Base-by-base conservation (phyloP, 2,329 filamentous ascomycete species). In the Xylaria digitata region DNA sequence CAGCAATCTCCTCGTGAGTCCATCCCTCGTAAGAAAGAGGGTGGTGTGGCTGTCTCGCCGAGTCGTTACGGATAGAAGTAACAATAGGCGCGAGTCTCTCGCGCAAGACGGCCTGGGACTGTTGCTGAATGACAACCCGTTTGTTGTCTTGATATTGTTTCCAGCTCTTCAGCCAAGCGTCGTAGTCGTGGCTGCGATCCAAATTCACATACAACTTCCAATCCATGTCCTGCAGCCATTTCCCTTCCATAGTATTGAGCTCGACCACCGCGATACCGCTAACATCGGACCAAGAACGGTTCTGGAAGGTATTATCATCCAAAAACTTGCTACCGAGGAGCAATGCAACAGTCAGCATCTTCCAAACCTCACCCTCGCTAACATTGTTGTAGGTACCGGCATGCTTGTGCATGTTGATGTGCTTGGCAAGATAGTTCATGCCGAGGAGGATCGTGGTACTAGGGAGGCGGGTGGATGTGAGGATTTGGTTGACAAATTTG, bases 241-340 rank as follows among this genome's bases (percentile, higher is more conserved):
- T 91, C 74, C 91, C 88, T 83, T 97, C 94, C 78, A 97, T 87
- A 67, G 86, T 84, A 81, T 97, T 97, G 72, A 97, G 85, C 76
- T 97, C 93, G 2, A 86, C 81, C 21, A 97, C 93, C 37, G 90
- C 85, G 72, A 97, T 97, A 68, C 92, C 93, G 80, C 93, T 97
- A 59, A 97, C 94, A 77, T 97, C 94, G 5, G 94, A 93, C 94
- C 94, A 97, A 1, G 94, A 97, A 62, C 93, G 91, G 82, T 97
- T 97, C 85, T 97, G 94, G 81, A 97, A 97, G 6, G 94, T 97
- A 81, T 97, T 97, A 84, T 97, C 94, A 76, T 97, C 94, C 72
- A 97, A 84, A 76, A 97, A 97, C 82, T 97, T 97, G 88, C 93
- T 97, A 67, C 93, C 94, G 60, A 97, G 85, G 58, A 97, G 86